Evolutionary conservation across 306 rosid genomes (phyloP).

Genomic region (Fagus crenata): DNA sequence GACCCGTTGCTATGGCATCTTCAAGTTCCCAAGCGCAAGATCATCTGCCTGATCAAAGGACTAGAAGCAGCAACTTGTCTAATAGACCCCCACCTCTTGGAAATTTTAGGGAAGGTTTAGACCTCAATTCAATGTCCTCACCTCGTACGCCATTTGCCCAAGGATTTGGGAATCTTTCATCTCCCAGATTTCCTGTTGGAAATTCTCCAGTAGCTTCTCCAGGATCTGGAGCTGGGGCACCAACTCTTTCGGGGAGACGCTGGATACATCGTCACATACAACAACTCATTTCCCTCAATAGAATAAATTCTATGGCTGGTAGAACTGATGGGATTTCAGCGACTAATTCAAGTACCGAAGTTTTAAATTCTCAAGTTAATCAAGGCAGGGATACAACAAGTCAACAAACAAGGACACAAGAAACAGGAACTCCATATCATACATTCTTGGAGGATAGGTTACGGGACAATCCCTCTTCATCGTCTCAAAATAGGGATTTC

Average conservation of each 20-base stretch:
- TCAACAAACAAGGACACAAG: slow-evolving; percentile 46
- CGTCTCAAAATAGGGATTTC: slow-evolving; percentile 43
- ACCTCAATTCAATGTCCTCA: slow-evolving; percentile 71
- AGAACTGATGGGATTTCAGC: slow-evolving; percentile 51
- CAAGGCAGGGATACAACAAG: slow-evolving; percentile 50
- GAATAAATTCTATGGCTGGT: slow-evolving; percentile 45
- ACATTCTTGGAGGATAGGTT: slow-evolving; percentile 67
- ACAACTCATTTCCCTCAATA: slow-evolving; percentile 52
- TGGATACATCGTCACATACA: slow-evolving; percentile 79
- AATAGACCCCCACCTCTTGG: slow-evolving; percentile 46
- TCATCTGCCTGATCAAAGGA: slow-evolving; percentile 53
- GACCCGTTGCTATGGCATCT: slow-evolving; percentile 70
- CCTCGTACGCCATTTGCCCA: slow-evolving; percentile 50
- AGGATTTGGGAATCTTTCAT: slow-evolving; percentile 56
- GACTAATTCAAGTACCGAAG: slow-evolving; percentile 39
- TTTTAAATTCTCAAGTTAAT: slow-evolving; percentile 46
- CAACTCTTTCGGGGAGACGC: slow-evolving; percentile 79
- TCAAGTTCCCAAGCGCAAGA: slow-evolving; percentile 69
- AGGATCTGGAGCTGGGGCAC: slow-evolving; percentile 70
- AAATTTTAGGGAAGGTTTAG: slow-evolving; percentile 57
- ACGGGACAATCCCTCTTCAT: slow-evolving; percentile 46
- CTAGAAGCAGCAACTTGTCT: slow-evolving; percentile 44
- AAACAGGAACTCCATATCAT: slow-evolving; percentile 52
- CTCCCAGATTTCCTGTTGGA: slow-evolving; percentile 64
- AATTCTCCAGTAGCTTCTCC: slow-evolving; percentile 61